Base-by-base conservation (phyloP, 176 grass and related monocot genomes). In the Lolium multiflorum region DNA sequence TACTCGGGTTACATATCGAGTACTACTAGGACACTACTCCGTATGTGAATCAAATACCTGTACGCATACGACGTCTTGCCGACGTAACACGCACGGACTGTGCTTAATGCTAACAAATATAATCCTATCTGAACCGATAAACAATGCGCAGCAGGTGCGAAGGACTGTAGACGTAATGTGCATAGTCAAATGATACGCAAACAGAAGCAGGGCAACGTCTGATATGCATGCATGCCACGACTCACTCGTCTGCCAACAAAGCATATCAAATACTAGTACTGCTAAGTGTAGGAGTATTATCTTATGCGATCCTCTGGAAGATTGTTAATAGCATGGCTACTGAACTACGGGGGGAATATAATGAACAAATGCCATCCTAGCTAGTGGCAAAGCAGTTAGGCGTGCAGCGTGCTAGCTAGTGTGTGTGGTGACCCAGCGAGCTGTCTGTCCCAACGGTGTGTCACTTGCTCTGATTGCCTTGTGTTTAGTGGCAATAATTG, bases 401-500 rank as follows among this genome's bases (percentile, higher is more conserved):
- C 31, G 31, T 35, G 31, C 31, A 35, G 31, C 31, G 31, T 35
- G 31, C 31, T 35, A 35, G 31, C 31, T 35, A 35, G 31, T 35
- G 31, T 35, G 31, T 35, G 31, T 35, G 31, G 31, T 35, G 77
- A 38, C 35, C 7, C 46, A 78, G 56, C 87, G 77, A 82, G 79
- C 72, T 78, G 79, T 44, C 74, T 79, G 64, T 72, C 54, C 38
- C 55, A 62, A 69, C 52, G 1, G 22, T 22, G 2, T 72, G 71
- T 86, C 55, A 4, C 73, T 65, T 28, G 79, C 54, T 68, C 54
- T 59, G 79, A 62, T 76, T 59, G n/a, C 70, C 9, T 31, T 57
- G 59, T 66, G 75, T 48, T 66, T 77, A 66, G 46, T 77, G 6
- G 46, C 73, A 73, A 74, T 73, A 62, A 87, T 79, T 70, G 55